These are phyloP conservation scores for Neocatenulostroma microsporum DNA, from an alignment of 2,329 filamentous ascomycete genomes.

Conservation along the genomic window DNA sequence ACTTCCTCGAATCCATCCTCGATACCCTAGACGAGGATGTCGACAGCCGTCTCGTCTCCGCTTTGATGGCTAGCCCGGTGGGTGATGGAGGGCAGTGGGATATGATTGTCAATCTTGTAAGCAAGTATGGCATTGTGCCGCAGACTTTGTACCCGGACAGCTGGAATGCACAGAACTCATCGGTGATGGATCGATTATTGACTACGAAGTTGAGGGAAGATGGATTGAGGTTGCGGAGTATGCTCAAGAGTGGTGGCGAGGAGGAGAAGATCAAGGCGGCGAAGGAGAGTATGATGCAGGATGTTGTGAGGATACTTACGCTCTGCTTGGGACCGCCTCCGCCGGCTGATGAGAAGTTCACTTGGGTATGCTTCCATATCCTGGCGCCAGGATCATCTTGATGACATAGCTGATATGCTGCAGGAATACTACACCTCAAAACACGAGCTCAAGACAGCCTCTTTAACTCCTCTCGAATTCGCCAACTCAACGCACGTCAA, in stretches of 20 bases:
- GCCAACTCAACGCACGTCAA: conserved; percentile 59
- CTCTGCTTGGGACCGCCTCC: conserved; percentile 76
- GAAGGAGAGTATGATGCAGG: conserved; percentile 69
- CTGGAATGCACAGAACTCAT: conserved; percentile 66
- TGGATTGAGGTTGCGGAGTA: conserved; percentile 60
- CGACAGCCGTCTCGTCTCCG: conserved; percentile 65
- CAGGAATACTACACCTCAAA: conserved; percentile 61
- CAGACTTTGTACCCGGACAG: conserved; percentile 74
- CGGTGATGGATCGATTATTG: conserved; percentile 62
- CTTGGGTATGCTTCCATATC: conserved; percentile 54
- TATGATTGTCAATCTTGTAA: conserved; percentile 75
- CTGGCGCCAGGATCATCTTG: too few species aligned
- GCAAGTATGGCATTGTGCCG: conserved; percentile 78
- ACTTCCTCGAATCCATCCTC: conserved; percentile 76
- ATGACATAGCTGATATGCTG: too few species aligned
- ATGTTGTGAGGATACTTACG: conserved; percentile 74
- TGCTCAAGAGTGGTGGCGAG: conserved; percentile 38
- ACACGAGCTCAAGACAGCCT: conserved; percentile 55
- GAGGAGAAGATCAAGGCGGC: conserved; percentile 35
- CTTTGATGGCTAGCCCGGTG: conserved; percentile 59
- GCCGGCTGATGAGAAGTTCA: conserved; percentile 58
- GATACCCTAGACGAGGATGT: conserved; percentile 64
- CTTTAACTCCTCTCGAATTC: conserved; percentile 63
- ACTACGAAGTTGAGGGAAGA: conserved; percentile 84
- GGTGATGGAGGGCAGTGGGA: conserved; percentile 86